phyloP scores from a whole-genome alignment of 2,329 filamentous ascomycete species.

The Nothopassalora personata region DNA sequence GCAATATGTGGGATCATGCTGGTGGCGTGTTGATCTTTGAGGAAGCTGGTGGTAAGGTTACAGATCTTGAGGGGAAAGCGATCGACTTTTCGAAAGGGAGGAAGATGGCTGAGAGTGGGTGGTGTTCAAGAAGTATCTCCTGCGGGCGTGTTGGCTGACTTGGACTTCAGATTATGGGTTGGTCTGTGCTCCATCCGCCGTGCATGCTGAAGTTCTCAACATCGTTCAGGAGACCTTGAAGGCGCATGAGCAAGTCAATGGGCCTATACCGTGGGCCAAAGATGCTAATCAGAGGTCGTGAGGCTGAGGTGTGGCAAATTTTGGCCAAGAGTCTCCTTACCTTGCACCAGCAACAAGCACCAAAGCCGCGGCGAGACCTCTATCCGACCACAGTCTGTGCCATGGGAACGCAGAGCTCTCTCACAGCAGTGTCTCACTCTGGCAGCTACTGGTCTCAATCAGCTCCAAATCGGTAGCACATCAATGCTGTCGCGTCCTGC shows the following conservation, averaged over 20 bases:
- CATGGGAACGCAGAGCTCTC: too few relatives aligned
- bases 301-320: not conserved
- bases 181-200: conserved; percentile 19
- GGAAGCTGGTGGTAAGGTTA: conserved; percentile 48
- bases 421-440: too few relatives aligned
- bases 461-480: too few relatives aligned
- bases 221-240: conserved; percentile 15
- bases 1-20: conserved; percentile 51
- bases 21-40: conserved; percentile 49
- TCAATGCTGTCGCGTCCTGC: too few relatives aligned
- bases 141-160: conserved; percentile 3
- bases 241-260: conserved; percentile 11
- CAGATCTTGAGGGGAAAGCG: conserved; percentile 46
- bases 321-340: too few relatives aligned
- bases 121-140: not conserved
- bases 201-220: conserved; percentile 19
- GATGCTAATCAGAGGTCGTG: conserved; percentile 1
- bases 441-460: too few relatives aligned
- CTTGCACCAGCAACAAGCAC: too few relatives aligned
- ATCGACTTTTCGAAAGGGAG: conserved; percentile 41
- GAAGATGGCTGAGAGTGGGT: conserved; percentile 22
- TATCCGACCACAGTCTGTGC: too few relatives aligned
- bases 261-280: conserved; percentile 15
- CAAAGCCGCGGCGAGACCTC: too few relatives aligned
- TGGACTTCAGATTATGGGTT: conserved; percentile 17